Percentiles rank a stretch among this genome's conserved stretches.
These are phyloP conservation scores for Phytophthora macrochlamydospora DNA, from an alignment of 352 stramenopile species.

Conservation along the genomic window DNA sequence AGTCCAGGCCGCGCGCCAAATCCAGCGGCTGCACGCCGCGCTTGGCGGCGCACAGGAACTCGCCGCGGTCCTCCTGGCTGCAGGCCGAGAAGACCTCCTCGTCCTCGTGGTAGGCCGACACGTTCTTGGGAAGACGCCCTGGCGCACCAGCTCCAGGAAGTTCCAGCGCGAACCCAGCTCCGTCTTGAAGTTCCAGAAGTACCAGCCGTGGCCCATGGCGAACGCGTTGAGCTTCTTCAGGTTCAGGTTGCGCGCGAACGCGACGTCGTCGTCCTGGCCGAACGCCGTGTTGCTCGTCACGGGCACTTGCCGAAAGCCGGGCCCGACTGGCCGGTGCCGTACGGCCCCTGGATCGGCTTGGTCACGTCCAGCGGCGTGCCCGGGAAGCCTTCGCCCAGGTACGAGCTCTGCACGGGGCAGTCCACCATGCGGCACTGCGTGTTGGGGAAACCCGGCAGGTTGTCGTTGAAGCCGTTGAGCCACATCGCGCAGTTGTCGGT, in stretches of 20 bases:
- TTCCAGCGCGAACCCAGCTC: conserved; percentile 83
- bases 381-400: conserved; percentile 19
- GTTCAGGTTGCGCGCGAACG: conserved; percentile 76
- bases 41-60: conserved; percentile 64
- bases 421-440: conserved; percentile 86
- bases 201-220: conserved; percentile 90
- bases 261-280: conserved; percentile 70
- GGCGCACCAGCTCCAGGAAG: conserved; percentile 72
- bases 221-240: conserved; percentile 93
- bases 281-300: conserved; percentile 20
- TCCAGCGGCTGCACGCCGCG: conserved; percentile 52
- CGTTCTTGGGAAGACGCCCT: conserved; percentile 66
- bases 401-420: conserved; percentile 83
- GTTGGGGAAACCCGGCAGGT: conserved; percentile 64
- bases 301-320: conserved; percentile 74
- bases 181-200: conserved; percentile 82
- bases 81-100: conserved; percentile 62
- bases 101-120: conserved; percentile 50
- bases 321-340: too few relatives aligned
- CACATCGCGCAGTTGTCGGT: conserved; percentile 86
- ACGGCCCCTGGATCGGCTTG: too few relatives aligned
- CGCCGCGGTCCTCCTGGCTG: conserved; percentile 62
- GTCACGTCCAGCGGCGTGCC: too few relatives aligned
- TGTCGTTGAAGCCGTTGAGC: conserved; percentile 67
- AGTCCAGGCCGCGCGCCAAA: conserved; percentile 53